Conservation (phyloP, 2,329 filamentous ascomycete genomes). For the Alternaria sp. region DNA sequence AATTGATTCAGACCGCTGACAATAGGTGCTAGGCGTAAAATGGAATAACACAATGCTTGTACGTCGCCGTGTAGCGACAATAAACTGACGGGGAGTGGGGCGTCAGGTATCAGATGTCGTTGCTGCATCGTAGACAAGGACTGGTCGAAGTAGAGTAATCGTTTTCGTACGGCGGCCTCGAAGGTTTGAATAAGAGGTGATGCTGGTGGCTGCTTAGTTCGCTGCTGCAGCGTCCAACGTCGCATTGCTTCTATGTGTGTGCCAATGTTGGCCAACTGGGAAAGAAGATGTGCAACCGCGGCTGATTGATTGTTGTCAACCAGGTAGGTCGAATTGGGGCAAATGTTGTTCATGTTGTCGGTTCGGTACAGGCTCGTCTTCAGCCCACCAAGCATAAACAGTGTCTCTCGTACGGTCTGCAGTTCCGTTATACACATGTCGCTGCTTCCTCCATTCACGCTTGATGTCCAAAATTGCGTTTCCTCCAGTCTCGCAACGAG, state of each 20-base stretch:
- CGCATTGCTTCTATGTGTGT: conserved; percentile 59
- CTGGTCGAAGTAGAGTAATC: conserved; percentile 67
- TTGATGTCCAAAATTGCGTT: conserved; percentile 59
- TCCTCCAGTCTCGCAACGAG: conserved; percentile 52
- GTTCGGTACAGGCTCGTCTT: conserved; percentile 73
- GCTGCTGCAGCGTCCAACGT: conserved; percentile 52
- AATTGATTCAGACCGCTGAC: conserved; percentile 48
- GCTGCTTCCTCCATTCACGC: conserved; percentile 15
- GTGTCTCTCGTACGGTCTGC: conserved; percentile 76
- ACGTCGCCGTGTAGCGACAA: conserved; percentile 69
- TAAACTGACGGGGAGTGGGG: conserved; percentile 71
- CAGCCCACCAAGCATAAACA: conserved; percentile 87
- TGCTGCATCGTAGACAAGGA: conserved; percentile 68
- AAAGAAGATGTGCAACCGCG: conserved; percentile 51
- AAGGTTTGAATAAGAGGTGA: conserved; percentile 72
- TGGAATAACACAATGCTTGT: conserved; percentile 60
- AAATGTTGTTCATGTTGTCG: conserved; percentile 40
- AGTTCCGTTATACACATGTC: conserved; percentile 69
- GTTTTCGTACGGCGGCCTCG: conserved; percentile 67
- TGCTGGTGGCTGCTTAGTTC: conserved; percentile 36
- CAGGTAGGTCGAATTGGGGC: conserved; percentile 50
- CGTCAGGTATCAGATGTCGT: conserved; percentile 63
- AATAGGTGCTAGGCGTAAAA: conserved; percentile 69
- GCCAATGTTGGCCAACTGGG: conserved; percentile 60
- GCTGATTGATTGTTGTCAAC: conserved; percentile 50